These are phyloP conservation scores for Diplocarpon rosae DNA, from an alignment of 2,329 filamentous ascomycete species.

Conservation along the genomic window DNA sequence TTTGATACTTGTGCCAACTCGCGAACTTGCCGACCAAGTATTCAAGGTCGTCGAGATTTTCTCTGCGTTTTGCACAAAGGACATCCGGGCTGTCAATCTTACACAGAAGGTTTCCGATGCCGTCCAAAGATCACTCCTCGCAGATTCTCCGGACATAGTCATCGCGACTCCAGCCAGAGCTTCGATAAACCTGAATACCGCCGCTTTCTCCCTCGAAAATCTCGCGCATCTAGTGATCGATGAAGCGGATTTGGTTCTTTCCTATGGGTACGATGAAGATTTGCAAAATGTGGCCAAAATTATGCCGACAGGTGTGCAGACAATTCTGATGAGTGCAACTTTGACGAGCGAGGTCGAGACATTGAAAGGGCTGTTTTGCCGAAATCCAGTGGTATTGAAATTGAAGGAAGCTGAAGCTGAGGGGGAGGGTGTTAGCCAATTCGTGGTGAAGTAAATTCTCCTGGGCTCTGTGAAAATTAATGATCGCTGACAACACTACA, in stretches of 20 bases:
- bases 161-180: slow-evolving; percentile 84
- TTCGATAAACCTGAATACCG: slow-evolving; percentile 63
- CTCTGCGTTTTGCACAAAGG: slow-evolving; percentile 72
- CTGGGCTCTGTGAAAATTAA: not conserved
- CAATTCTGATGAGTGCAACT: slow-evolving; percentile 88
- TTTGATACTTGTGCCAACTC: slow-evolving; percentile 88
- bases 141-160: slow-evolving; percentile 78
- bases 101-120: slow-evolving; percentile 83
- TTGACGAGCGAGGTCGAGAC: slow-evolving; percentile 79
- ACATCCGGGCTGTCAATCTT: slow-evolving; percentile 72
- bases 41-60: slow-evolving; percentile 67
- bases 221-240: slow-evolving; percentile 74
- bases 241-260: slow-evolving; percentile 86
- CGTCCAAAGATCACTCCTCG: slow-evolving; percentile 77
- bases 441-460: slow-evolving; percentile 58
- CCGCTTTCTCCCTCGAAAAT: slow-evolving; percentile 57
- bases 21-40: slow-evolving; percentile 89
- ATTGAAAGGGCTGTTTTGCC: slow-evolving; percentile 75
- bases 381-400: slow-evolving; percentile 67
- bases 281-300: slow-evolving; percentile 67
- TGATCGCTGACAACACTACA: slow-evolving; percentile 26
- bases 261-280: slow-evolving; percentile 89
- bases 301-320: slow-evolving; percentile 78
- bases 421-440: slow-evolving; percentile 70
- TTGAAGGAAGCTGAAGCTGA: slow-evolving; percentile 74